Evolutionary conservation across 768 basidiomycete genomes (phyloP).

Genomic region (Cubamyces lactineus): DNA sequence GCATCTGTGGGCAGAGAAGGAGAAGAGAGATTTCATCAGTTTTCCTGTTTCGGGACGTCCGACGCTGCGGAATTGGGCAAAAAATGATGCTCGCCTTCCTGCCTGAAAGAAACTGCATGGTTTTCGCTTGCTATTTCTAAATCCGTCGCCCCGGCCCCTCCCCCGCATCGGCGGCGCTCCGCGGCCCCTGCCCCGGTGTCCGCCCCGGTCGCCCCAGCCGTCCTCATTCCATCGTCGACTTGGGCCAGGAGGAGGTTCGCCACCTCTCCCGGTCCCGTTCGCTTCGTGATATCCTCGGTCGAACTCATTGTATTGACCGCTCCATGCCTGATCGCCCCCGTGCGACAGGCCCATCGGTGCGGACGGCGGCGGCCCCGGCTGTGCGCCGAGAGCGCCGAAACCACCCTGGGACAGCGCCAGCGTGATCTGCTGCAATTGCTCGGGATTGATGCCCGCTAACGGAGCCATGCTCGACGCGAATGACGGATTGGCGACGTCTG

Average conservation of each 20-base stretch:
- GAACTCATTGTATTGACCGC: conserved; percentile 27
- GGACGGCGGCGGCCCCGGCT: conserved; percentile 16
- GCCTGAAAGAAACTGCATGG: conserved; percentile 88
- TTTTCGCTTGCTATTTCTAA: conserved; percentile 84
- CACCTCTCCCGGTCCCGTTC: conserved; percentile 24
- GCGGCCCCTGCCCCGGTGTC: conserved; percentile 55
- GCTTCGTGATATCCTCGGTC: conserved; percentile 27
- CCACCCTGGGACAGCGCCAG: conserved; percentile 33
- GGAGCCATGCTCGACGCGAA: conserved; percentile 35
- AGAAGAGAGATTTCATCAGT: conserved; percentile 42
- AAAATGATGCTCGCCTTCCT: conserved; percentile 82
- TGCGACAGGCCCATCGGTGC: conserved; percentile 26
- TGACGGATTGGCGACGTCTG: conserved; percentile 42
- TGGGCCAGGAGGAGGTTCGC: conserved; percentile 10
- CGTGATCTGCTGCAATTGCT: conserved; percentile 64
- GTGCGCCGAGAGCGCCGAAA: conserved; percentile 16
- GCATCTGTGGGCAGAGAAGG: conserved; percentile 71
- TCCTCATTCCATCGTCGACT: conserved; percentile 46
- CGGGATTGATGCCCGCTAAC: conserved; percentile 52
- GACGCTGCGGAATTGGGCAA: conserved; percentile 36
- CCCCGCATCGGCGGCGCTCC: conserved; percentile 61
- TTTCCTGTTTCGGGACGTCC: conserved; percentile 33
- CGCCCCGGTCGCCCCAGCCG: conserved; percentile 45
- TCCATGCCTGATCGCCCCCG: conserved; percentile 20
- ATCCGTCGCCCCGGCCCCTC: conserved; percentile 62